Conservation (phyloP, 768 basidiomycete species). For the Boletus edulis region DNA sequence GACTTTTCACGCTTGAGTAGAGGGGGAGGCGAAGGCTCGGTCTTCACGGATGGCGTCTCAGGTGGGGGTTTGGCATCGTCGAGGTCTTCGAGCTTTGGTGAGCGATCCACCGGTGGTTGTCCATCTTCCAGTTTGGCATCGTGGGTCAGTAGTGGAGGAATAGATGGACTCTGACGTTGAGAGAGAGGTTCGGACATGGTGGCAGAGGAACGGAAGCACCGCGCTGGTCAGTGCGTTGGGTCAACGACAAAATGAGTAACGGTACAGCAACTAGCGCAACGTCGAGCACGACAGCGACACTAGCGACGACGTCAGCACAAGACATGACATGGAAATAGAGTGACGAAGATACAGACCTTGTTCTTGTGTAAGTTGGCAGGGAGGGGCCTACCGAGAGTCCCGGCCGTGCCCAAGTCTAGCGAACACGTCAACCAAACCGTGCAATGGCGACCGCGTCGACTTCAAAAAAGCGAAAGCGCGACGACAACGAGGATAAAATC, state of each 20-base stretch:
- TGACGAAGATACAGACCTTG: constrained; percentile 20
- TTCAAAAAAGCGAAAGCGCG: constrained; percentile 52
- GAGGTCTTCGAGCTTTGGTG: constrained; percentile 19
- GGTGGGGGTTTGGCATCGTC: constrained; percentile 27
- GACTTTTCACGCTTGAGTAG: constrained; percentile 32
- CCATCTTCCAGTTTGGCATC: constrained; percentile 15
- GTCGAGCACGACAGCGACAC: constrained; percentile 17
- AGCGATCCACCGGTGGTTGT: constrained; percentile 3
- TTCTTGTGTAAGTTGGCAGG: constrained; percentile 11
- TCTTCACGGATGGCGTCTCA: constrained; percentile 27
- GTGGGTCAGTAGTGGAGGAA: constrained; percentile 5
- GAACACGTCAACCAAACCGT: constrained; percentile 15
- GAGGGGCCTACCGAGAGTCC: background rate
- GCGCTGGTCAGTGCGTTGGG: constrained; percentile 16
- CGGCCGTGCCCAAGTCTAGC: constrained; percentile 1
- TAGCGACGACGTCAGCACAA: constrained; percentile 15
- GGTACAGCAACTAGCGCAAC: constrained; percentile 17
- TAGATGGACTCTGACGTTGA: constrained; percentile 28
- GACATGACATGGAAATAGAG: constrained; percentile 1
- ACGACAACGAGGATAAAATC: constrained; percentile 32
- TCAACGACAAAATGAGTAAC: constrained; percentile 25
- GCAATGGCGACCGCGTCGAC: constrained; percentile 22
- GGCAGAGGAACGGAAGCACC: constrained; percentile 15
- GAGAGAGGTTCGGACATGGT: constrained; percentile 31
- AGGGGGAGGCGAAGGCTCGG: constrained; percentile 31